Percentiles rank a stretch among this genome's conserved stretches.
These are phyloP conservation scores for Allium fistulosum DNA, from an alignment of 106 monocot species.

Conservation along the genomic window DNA sequence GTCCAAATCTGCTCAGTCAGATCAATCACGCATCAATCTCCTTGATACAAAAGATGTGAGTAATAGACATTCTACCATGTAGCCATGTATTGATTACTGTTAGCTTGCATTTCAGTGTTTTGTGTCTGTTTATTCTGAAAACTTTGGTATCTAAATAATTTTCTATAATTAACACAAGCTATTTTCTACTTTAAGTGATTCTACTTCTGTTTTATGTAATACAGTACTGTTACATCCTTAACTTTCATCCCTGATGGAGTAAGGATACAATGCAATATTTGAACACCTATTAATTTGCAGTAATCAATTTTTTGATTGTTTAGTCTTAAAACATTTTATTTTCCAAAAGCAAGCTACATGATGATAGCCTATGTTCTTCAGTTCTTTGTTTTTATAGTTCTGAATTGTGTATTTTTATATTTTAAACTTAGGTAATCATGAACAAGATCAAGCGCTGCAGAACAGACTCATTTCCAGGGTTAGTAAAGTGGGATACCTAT, in stretches of 20 bases:
- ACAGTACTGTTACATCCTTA: no score
- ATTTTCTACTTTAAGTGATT: no score
- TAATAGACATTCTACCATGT: not conserved
- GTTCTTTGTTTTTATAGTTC: not conserved
- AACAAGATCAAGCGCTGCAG: slow-evolving; percentile 99
- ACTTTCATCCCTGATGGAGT: no score
- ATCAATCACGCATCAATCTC: slow-evolving; percentile 92
- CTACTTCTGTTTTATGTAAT: no score
- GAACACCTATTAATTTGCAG: no score
- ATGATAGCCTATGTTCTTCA: not conserved
- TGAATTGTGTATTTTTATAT: not conserved
- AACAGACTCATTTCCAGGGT: slow-evolving; percentile 91
- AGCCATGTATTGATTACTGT: not conserved
- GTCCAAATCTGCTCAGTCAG: slow-evolving; percentile 95
- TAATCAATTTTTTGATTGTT: no score
- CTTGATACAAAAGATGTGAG: slow-evolving; percentile 98
- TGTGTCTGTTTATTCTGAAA: not conserved
- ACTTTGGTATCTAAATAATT: no score
- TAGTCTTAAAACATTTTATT: no score
- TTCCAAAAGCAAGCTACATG: not conserved
- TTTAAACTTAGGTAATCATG: slow-evolving; percentile 47
- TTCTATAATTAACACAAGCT: no score
- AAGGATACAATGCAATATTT: no score
- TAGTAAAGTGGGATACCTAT: slow-evolving; percentile 21
- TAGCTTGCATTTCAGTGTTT: not conserved